These are phyloP conservation scores for Apium graveolens DNA, from an alignment of 129 eudicot genomes.

Conservation along the genomic window DNA sequence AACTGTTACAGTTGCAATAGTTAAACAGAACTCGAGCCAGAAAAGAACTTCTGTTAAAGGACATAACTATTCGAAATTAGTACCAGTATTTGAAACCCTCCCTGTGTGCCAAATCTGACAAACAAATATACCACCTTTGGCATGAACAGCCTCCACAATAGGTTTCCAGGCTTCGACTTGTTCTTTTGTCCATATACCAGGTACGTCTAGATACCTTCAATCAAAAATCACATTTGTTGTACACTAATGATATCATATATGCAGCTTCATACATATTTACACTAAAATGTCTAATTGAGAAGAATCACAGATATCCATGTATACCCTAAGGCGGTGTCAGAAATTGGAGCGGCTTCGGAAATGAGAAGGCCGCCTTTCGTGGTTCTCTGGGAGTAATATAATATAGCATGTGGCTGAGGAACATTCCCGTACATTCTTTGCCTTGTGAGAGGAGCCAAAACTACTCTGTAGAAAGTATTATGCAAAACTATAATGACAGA, in stretches of 20 bases:
- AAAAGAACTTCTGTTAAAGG: not conserved
- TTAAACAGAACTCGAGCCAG: not conserved
- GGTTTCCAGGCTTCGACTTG: constrained; percentile 52
- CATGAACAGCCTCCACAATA: constrained; percentile 46
- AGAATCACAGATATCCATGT: not conserved
- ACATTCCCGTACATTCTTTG: not conserved
- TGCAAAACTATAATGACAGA: not conserved
- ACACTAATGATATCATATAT: not conserved
- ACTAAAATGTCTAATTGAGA: not conserved
- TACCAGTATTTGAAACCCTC: constrained; percentile 37
- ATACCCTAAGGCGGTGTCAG: constrained; percentile 2
- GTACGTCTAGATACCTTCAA: constrained; percentile 33
- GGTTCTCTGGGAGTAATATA: constrained; percentile 1
- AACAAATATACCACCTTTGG: constrained; percentile 43
- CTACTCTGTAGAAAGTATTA: not conserved
- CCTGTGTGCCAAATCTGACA: constrained; percentile 56
- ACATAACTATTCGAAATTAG: not conserved
- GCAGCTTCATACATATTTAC: not conserved
- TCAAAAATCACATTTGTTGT: not conserved
- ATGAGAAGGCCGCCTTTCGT: constrained; percentile 7
- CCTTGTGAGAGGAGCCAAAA: constrained; percentile 6
- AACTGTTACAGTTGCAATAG: not conserved
- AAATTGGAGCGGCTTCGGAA: not conserved
- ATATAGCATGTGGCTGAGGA: constrained; percentile 7
- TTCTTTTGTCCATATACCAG: constrained; percentile 43